Conservation (phyloP, 2,329 filamentous ascomycete species). For the Lachnellula subtilissima region DNA sequence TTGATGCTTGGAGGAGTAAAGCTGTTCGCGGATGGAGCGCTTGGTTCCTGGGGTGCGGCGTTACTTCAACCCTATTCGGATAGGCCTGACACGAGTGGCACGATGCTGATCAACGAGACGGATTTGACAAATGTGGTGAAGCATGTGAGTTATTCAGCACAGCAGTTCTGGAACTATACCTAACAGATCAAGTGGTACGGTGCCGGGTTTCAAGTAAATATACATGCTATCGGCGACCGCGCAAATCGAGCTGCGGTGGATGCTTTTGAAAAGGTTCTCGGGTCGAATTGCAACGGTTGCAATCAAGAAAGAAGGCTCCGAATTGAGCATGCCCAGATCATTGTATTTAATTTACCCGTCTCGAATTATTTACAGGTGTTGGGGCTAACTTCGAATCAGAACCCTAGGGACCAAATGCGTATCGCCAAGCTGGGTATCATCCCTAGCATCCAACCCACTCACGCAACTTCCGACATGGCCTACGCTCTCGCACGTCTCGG, state of each 20-base stretch:
- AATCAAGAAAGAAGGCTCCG: slow-evolving; percentile 56
- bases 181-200: slow-evolving; percentile 47
- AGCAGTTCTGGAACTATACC: not conserved
- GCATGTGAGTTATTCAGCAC: slow-evolving; percentile 19
- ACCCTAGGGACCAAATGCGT: slow-evolving; percentile 57
- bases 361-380: not conserved
- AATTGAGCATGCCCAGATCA: slow-evolving; percentile 68
- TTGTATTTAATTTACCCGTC: slow-evolving; percentile 32
- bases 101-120: slow-evolving; percentile 61
- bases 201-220: slow-evolving; percentile 62
- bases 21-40: slow-evolving; percentile 64
- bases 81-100: slow-evolving; percentile 55
- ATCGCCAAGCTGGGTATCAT: slow-evolving; percentile 57
- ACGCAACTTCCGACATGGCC: slow-evolving; percentile 66
- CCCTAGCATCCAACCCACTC: slow-evolving; percentile 66
- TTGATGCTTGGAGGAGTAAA: slow-evolving; percentile 61
- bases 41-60: slow-evolving; percentile 68
- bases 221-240: slow-evolving; percentile 67
- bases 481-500: slow-evolving; percentile 61
- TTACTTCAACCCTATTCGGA: slow-evolving; percentile 68
- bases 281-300: slow-evolving; percentile 50
- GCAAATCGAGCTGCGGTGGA: slow-evolving; percentile 62
- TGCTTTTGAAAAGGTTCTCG: slow-evolving; percentile 54
- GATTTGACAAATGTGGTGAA: slow-evolving; percentile 49
- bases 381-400: slow-evolving; percentile 22